Base-by-base conservation (phyloP, 306 rosid species). In the Citrullus colocynthis region DNA sequence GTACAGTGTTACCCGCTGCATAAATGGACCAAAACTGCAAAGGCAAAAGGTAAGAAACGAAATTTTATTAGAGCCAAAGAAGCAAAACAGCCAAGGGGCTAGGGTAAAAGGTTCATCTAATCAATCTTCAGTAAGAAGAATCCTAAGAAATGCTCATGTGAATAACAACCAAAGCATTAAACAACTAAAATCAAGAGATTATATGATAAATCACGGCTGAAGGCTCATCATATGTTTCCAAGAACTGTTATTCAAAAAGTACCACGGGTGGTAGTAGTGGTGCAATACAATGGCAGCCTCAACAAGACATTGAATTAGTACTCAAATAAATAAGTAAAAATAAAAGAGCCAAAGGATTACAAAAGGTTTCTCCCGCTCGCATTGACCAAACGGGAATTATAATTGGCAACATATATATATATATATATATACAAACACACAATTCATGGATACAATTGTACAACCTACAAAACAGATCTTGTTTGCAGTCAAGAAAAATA, bases 1-100 rank as follows among this genome's bases (percentile, higher is more conserved):
- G 99, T 52, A 95, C 99, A 14, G 99, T 92, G 80, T 84, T 92
- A 76, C 99, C 99, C 56, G 99, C 97, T 45, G 99, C 99, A 88
- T 95, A 95, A 77, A 95, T 95, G 80, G 99, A 92, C 97, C 93
- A 91, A 56, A 95, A 97, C 99, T 95, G 92, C 88, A 82, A 84
- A 66, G 71, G 70, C 30, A 61, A 45, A 55, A 86, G 49, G 30
- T 13, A 48, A 48, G 45, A 42, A 48, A 48, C 6, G 54, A 48
- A 48, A 48, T 48, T 48, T 16, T 48, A 48, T 0, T 24, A 24
- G 28, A 1, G 54, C 54, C 17, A 48, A 48, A 12, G 54, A 13
- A 48, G 54, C 51, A 45, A 48, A 48, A 3, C 5, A 48, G 54
- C 16, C 13, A 12, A 12, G 54, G 54, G 54, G 28, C 54, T 1